Evolutionary conservation across 2,329 filamentous ascomycete species (phyloP).

Genomic region (Aspergillus alliaceus): DNA sequence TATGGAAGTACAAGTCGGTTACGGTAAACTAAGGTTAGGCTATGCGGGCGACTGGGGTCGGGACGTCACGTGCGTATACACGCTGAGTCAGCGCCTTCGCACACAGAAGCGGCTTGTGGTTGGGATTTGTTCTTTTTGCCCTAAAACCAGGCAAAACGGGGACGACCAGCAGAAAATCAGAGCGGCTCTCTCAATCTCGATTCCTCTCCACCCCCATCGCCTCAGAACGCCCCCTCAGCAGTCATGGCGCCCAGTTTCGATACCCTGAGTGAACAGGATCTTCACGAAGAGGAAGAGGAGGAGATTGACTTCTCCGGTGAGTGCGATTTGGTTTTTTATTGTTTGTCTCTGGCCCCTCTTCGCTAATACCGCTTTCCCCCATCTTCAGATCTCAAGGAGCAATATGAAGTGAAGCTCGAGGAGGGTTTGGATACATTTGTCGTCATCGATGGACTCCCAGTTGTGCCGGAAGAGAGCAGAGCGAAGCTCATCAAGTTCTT

Average conservation of each 20-base stretch:
- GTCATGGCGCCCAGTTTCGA: conserved; percentile 95
- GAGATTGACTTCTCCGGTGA: conserved; percentile 84
- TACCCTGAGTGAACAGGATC: conserved; percentile 85
- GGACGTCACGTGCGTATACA: neutral
- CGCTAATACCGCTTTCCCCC: conserved; percentile 14
- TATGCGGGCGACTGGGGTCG: conserved; percentile 9
- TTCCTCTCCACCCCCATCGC: conserved; percentile 18
- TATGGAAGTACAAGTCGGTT: conserved; percentile 7
- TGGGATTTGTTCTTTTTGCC: conserved; percentile 36
- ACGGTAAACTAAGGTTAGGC: conserved; percentile 3
- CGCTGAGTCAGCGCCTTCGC: conserved; percentile 17
- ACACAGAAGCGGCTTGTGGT: conserved; percentile 34
- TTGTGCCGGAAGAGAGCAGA: conserved; percentile 86
- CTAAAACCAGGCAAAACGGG: conserved; percentile 28
- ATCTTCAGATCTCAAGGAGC: conserved; percentile 74
- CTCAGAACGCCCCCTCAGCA: conserved; percentile 32
- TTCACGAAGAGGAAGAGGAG: conserved; percentile 86
- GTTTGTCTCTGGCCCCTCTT: conserved; percentile 28
- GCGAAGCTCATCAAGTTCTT: conserved; percentile 95
- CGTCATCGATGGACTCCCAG: conserved; percentile 89
- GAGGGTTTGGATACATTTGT: conserved; percentile 96
- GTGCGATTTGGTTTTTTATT: conserved; percentile 23
- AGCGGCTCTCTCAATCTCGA: conserved; percentile 24
- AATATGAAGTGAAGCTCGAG: conserved; percentile 94
- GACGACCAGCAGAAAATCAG: conserved; percentile 31